A percentile compares a stretch with the other conserved stretches of the same genome.
These are phyloP conservation scores for Carnegiea gigantea DNA, from an alignment of 179 eudicot species.

Conservation along the genomic window DNA sequence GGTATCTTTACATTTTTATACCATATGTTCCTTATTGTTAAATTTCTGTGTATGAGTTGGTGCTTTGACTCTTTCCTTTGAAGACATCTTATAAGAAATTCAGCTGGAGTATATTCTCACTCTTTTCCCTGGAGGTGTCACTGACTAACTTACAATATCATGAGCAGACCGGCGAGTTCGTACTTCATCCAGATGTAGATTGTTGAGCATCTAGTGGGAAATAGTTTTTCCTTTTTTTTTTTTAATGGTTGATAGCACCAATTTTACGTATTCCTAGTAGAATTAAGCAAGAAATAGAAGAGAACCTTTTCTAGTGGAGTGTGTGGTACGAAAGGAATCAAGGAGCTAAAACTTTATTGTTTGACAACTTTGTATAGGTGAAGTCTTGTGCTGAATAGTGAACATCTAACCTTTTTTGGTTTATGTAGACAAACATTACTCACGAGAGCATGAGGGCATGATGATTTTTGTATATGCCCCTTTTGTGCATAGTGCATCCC, in stretches of 20 bases:
- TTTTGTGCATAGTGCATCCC: background rate
- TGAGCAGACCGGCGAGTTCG: no score
- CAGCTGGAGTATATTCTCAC: background rate
- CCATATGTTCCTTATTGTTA: background rate
- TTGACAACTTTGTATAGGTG: background rate
- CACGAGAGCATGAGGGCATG: background rate
- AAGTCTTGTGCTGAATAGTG: background rate
- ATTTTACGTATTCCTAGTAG: background rate
- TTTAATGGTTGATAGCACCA: background rate
- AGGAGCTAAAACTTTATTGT: background rate
- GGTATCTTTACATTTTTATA: conserved; percentile 40
- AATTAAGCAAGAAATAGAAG: background rate
- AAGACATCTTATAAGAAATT: background rate
- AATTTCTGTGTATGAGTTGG: background rate
- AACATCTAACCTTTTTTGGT: background rate
- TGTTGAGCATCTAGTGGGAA: no score
- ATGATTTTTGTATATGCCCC: background rate
- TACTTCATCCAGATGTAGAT: no score
- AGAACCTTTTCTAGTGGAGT: background rate
- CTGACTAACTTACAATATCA: no score
- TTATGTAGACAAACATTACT: background rate
- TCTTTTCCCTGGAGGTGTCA: no score
- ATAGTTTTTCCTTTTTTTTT: background rate
- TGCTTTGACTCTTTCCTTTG: background rate
- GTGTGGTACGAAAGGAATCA: background rate